phyloP scores from a whole-genome alignment of 2,329 filamentous ascomycete species.

The Colletotrichum plurivorum region DNA sequence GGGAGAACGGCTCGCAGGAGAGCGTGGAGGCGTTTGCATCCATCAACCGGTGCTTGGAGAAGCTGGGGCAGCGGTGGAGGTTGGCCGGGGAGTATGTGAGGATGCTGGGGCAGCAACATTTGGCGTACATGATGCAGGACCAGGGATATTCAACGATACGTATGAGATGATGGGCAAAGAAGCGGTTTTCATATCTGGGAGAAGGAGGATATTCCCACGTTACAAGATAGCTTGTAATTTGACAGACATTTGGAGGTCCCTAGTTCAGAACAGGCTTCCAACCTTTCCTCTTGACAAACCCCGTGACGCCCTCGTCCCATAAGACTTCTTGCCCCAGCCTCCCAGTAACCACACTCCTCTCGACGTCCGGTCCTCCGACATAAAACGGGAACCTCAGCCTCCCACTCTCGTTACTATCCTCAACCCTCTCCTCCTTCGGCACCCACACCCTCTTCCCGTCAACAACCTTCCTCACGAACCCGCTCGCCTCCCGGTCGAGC shows the following conservation, averaged over 20 bases:
- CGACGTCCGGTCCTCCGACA: conserved; percentile 71
- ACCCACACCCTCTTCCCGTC: conserved; percentile 4
- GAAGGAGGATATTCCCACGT: too few species aligned
- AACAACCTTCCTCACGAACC: conserved; percentile 61
- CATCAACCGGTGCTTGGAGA: conserved; percentile 47
- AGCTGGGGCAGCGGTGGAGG: conserved; percentile 51
- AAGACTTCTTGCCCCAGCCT: conserved; percentile 72
- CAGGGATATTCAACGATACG: conserved; percentile 15
- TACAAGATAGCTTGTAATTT: too few species aligned
- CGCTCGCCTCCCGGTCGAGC: conserved; percentile 71
- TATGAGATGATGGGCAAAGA: not conserved
- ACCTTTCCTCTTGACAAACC: conserved; percentile 70
- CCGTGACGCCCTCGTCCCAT: conserved; percentile 70
- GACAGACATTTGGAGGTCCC: not conserved
- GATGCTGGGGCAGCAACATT: conserved; percentile 53
- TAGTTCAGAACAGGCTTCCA: conserved; percentile 66
- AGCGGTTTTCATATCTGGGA: too few species aligned
- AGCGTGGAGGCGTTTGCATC: conserved; percentile 47
- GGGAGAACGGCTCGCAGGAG: conserved; percentile 52
- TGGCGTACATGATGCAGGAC: conserved; percentile 43
- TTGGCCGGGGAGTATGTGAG: conserved; percentile 53
- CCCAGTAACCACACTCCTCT: conserved; percentile 78
- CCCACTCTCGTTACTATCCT: conserved; percentile 12
- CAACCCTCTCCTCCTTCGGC: not conserved
- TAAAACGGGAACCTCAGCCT: conserved; percentile 70